A percentile compares a stretch with the other conserved stretches of the same genome.
phyloP scores from a whole-genome alignment of 345 rosid genomes.

The Cardamine resedifolia region DNA sequence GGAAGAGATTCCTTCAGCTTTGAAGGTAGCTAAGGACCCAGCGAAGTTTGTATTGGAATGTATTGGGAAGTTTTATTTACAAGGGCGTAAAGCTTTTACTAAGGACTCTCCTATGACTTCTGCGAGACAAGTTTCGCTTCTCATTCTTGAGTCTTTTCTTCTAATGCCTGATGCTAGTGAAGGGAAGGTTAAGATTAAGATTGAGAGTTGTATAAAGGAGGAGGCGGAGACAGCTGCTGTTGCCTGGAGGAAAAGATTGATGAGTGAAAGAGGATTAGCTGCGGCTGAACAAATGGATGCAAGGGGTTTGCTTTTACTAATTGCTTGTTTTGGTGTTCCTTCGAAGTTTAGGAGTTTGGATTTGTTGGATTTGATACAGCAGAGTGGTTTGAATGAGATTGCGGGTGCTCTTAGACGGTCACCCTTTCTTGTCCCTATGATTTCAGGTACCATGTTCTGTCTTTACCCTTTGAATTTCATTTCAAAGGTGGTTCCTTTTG shows the following conservation, averaged over 20 bases:
- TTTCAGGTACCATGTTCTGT: conserved; percentile 52
- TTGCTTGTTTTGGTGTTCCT: conserved; percentile 73
- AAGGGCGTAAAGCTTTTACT: conserved; percentile 56
- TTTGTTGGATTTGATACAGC: conserved; percentile 54
- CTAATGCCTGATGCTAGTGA: conserved; percentile 30
- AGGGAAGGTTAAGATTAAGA: conserved; percentile 9
- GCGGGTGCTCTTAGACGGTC: conserved; percentile 48
- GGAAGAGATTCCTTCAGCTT: conserved; percentile 51
- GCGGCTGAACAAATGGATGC: conserved; percentile 57
- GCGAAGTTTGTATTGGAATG: conserved; percentile 71
- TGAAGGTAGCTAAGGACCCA: conserved; percentile 55
- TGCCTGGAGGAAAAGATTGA: conserved; percentile 67
- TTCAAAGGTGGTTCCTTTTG: conserved; percentile 13
- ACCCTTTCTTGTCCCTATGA: conserved; percentile 41
- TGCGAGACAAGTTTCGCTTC: conserved; percentile 55
- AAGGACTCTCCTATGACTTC: conserved; percentile 48
- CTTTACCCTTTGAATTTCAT: neutral
- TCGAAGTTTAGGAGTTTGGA: conserved; percentile 46
- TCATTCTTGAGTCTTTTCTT: conserved; percentile 58
- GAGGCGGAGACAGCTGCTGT: conserved; percentile 57
- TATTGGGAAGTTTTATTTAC: conserved; percentile 62
- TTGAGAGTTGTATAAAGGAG: conserved; percentile 26
- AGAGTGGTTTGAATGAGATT: conserved; percentile 46
- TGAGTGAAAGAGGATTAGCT: conserved; percentile 58
- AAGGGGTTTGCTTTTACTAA: conserved; percentile 63